Evolutionary conservation across 306 rosid genomes (phyloP), one percentile per base, ranked within the genome.

Genomic region (Ammopiptanthus mongolicus): DNA sequence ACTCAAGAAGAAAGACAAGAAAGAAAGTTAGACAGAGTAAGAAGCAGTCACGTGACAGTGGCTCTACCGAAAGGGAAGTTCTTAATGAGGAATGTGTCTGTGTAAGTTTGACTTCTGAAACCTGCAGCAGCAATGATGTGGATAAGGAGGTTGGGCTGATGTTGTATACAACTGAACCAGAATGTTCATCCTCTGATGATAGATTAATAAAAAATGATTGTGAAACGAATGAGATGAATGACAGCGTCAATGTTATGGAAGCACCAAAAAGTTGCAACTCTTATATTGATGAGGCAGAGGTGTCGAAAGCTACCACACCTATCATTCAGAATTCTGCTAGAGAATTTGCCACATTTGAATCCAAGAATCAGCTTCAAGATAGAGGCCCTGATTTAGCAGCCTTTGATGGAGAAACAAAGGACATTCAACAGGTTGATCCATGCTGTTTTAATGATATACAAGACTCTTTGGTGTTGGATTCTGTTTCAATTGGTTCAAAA

Each of bases 21-120:
- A 89, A 84, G 90, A 93, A 85, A 73, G 83, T 83, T 29, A 81
- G 44, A 71, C 79, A 76, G 66, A 78, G 63, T 75, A 87, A 83
- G 96, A 87, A 90, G 84, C 65, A 44, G 75, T 61, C 73, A 22
- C 73, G 75, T 81, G 85, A 85, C 29, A 53, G 81, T 64, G 78
- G 78, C 78, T 76, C 84, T 42, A 69, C 79, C 17, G 90, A 87
- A 65, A 72, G 29, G 0, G 96, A 88, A 77, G 85, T 70, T 74
- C 84, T 73, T 53, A 23, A 78, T 23, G 87, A 77, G 84, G 89
- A 72, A 65, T 80, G 48, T 76, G 82, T 50, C 17, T 50, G 29
- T 77, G 84, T 28, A 69, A 79, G 85, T 82, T 86, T 81, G 68
- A 37, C 80, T 65, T 78, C 88, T 63, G 91, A 85, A 84, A 76